Evolutionary conservation across 2,329 filamentous ascomycete genomes (phyloP), one percentile per base, ranked within the genome.

Genomic region (Sodiomyces alkalinus): DNA sequence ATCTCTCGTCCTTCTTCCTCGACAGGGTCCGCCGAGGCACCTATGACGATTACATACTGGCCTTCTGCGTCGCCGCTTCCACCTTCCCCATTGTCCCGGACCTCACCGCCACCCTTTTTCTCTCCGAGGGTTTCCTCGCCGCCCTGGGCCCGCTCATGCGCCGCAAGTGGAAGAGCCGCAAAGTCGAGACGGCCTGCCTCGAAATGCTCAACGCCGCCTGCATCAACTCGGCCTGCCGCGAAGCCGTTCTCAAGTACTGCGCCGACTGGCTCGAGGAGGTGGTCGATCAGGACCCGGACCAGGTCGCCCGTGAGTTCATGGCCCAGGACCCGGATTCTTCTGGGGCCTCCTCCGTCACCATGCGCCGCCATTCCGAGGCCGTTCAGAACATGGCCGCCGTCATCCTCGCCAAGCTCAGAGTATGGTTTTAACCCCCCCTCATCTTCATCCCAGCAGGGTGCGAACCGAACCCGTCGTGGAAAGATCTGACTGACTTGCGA

Each of bases 121-220:
- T 96, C 32, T 85, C 75, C 19, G 82, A 93, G 39, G 82, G 82
- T 3, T 96, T 98, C 44, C 60, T 94, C 25, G 62, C 73, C 33
- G 77, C 72, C 31, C 65, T 96, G 6, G 75, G 79, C 11, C 72
- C 78, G 10, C 60, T 92, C 30, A 79, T 92, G 52, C 68, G 78
- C 38, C 70, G 75, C 40, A 83, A 77, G 47, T 80, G 78, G 60
- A 92, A 87, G 59, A 87, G 79, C 47, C 68, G 71, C 39, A 82
- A 82, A 42, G 78, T 96, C 14, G 85, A 93, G 52, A 77, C 80
- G 33, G 80, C 85, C 3, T 79, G 83, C 26, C 55, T 98, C 40
- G 81, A 94, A 45, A 73, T 98, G 56, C 64, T 98, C 33, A 93
- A 86, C 52, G 83, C 82, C 9, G 86, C 87, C 6, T 94, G 85